Conservation (phyloP, 768 basidiomycete genomes). For the Mycena pura region DNA sequence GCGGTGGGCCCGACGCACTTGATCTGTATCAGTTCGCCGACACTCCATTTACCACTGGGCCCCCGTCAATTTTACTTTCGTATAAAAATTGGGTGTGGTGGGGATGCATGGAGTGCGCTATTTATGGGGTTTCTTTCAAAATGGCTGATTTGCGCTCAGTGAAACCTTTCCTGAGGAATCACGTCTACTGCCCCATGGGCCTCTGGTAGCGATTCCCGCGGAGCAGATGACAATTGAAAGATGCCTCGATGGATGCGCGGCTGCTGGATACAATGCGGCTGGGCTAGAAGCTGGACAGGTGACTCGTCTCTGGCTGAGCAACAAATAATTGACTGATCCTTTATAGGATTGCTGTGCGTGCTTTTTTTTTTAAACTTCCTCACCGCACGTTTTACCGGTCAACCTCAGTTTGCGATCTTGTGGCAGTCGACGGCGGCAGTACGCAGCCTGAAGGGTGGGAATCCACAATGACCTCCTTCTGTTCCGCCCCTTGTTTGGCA, state of each 20-base stretch:
- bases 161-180: neutral
- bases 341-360: neutral
- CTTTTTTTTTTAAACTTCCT: neutral
- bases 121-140: neutral
- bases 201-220: conserved; percentile 13
- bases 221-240: conserved; percentile 30
- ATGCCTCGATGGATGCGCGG: conserved; percentile 27
- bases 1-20: conserved; percentile 29
- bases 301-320: conserved; percentile 1
- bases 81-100: conserved; percentile 23
- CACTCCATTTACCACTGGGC: conserved; percentile 25
- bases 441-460: conserved; percentile 23
- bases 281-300: conserved; percentile 30
- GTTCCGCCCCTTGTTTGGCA: conserved; percentile 25
- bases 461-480: conserved; percentile 9
- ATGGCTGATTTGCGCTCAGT: neutral
- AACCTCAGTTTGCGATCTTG: neutral
- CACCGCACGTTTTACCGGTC: neutral
- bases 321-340: neutral
- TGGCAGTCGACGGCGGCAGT: neutral
- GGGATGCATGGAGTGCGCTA: conserved; percentile 22
- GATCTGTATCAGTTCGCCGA: conserved; percentile 27
- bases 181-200: conserved; percentile 20
- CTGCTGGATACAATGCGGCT: conserved; percentile 24
- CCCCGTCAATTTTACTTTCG: conserved; percentile 7